These are phyloP conservation scores for Mycosphaerella sp. DNA, from an alignment of 2,329 filamentous ascomycete species.

Conservation along the genomic window DNA sequence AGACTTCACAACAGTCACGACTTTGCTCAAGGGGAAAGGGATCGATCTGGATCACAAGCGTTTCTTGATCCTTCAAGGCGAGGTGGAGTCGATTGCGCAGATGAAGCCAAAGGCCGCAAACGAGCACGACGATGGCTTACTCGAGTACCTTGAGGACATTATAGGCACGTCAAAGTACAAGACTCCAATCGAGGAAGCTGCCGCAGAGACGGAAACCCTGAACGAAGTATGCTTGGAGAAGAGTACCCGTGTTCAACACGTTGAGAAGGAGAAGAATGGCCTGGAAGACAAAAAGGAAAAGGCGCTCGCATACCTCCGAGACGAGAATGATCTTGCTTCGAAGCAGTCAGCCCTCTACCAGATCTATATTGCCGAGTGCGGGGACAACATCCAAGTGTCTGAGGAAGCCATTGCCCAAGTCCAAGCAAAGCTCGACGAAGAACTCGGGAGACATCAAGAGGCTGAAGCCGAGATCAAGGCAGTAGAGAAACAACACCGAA, in stretches of 20 bases:
- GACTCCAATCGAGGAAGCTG: constrained; percentile 89
- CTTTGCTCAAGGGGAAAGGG: constrained; percentile 75
- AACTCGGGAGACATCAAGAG: constrained; percentile 86
- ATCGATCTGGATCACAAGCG: constrained; percentile 97
- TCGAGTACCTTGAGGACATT: constrained; percentile 97
- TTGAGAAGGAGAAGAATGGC: constrained; percentile 91
- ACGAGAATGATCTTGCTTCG: constrained; percentile 85
- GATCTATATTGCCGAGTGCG: constrained; percentile 79
- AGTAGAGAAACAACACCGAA: constrained; percentile 76
- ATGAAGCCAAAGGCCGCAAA: constrained; percentile 97
- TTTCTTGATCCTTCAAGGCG: constrained; percentile 93
- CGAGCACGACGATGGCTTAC: constrained; percentile 90
- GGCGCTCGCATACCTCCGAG: constrained; percentile 77
- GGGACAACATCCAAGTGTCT: constrained; percentile 80
- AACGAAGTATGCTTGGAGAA: constrained; percentile 97
- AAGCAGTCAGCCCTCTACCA: constrained; percentile 94
- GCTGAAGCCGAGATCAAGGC: constrained; percentile 85
- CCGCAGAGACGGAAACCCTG: constrained; percentile 78
- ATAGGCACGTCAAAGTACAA: constrained; percentile 99
- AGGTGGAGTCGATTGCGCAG: constrained; percentile 97
- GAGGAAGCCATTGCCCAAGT: constrained; percentile 87
- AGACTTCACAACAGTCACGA: constrained; percentile 87
- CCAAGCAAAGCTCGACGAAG: constrained; percentile 75
- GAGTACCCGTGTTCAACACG: constrained; percentile 88
- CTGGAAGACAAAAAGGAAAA: constrained; percentile 97